A percentile compares a stretch with the other conserved stretches of the same genome.
Evolutionary conservation across 345 rosid species (phyloP).

Genomic region (Citrus mangshanensis): DNA sequence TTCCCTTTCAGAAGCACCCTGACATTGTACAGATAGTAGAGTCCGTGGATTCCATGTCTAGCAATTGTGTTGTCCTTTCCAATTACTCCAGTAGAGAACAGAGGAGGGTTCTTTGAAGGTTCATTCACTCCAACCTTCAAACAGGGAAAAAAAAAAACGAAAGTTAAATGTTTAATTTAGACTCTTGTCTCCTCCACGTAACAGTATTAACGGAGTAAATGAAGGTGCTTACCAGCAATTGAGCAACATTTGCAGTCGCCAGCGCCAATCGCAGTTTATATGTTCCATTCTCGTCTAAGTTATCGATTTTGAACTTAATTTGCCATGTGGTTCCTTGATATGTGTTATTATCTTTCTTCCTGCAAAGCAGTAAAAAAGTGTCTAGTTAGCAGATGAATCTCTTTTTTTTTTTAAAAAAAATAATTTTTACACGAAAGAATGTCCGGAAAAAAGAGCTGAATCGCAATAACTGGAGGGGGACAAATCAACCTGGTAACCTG

Average conservation of each 20-base stretch:
- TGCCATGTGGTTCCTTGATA: slow-evolving; percentile 49
- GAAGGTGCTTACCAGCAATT: slow-evolving; percentile 30
- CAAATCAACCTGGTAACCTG: slow-evolving; percentile 59
- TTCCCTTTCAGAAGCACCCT: slow-evolving; percentile 36
- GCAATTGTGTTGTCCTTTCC: slow-evolving; percentile 66
- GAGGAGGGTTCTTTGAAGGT: slow-evolving; percentile 22
- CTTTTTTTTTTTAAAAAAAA: too few relatives aligned
- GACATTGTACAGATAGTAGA: slow-evolving; percentile 42
- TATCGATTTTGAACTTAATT: slow-evolving; percentile 41
- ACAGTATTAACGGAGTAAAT: background rate
- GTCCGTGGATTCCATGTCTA: slow-evolving; percentile 67
- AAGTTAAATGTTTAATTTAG: background rate
- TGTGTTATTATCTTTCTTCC: slow-evolving; percentile 23
- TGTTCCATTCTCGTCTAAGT: slow-evolving; percentile 10
- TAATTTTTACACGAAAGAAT: too few relatives aligned
- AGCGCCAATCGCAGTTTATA: slow-evolving; percentile 53
- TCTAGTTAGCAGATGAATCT: background rate
- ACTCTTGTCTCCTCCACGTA: background rate
- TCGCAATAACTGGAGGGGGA: too few relatives aligned
- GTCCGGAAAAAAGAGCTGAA: too few relatives aligned
- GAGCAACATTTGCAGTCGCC: slow-evolving; percentile 52
- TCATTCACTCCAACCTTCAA: slow-evolving; percentile 39
- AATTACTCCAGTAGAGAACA: slow-evolving; percentile 50
- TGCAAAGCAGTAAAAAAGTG: background rate
- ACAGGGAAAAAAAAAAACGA: background rate